Evolutionary conservation across 495 filamentous ascomycete genomes (phyloP), one percentile per base, ranked within the genome.

Genomic region (Aspergillus diversus): DNA sequence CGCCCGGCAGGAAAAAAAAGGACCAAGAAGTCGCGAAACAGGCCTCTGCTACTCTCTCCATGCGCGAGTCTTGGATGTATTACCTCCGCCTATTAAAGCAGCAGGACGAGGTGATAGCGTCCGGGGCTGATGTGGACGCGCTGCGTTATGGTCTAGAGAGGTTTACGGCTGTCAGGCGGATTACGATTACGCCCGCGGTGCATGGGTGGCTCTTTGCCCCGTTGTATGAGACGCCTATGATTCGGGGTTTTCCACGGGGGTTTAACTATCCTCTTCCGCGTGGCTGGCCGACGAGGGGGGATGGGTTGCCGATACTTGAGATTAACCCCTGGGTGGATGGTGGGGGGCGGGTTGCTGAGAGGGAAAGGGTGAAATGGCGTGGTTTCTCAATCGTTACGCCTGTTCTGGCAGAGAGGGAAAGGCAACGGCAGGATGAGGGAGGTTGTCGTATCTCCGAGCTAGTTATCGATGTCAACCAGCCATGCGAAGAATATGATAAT

Each of bases 151-250:
- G 64, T 11, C 50, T 77, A 9, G 35, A 57, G 46, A 65, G 68
- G 48, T 75, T 77, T 49, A 59, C 73, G 3, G 12, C 33, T 27
- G 57, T 75, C 3, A 64, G 33, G 54, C 62, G 62, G 57, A 55
- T 77, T 32, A 71, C 68, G 31, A 47, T 77, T 52, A 75, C 74
- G 15, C 66, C 71, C 57, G 69, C 69, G 32, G 64, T 69, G 3
- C 71, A 75, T 50, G 69, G 74, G 17, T 65, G 63, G 60, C 31
- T 70, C 4, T 71, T 69, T 55, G 13, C 62, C 31, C 72, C 71
- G n/a, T 54, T 73, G 13, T 75, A 75, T 51, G 59, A 72, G 51
- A 77, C 72, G 32, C 71, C 71, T 13, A 75, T 71, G 65, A 75
- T 77, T 33, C 71, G 69, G 21, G 59, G 56, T 27, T 73, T 77